Conservation (phyloP, 2,329 filamentous ascomycete genomes). For the Pezicula radicicola region DNA sequence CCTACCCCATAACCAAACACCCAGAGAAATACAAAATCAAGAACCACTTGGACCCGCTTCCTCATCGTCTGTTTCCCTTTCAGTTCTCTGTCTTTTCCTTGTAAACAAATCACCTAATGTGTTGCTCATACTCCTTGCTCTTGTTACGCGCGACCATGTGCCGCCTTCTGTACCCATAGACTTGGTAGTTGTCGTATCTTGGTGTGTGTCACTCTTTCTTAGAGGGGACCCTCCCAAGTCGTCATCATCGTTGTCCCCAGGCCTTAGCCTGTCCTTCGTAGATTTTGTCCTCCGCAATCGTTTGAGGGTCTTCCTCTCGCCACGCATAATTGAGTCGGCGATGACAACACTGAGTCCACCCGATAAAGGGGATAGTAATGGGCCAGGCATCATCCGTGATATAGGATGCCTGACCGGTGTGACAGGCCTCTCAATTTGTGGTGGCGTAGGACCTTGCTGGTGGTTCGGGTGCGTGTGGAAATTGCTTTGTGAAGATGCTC, state of each 20-base stretch:
- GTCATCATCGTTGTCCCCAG: slow-evolving; percentile 14
- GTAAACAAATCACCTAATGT: slow-evolving; percentile 24
- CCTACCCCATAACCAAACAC: slow-evolving; percentile 3
- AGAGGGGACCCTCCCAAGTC: slow-evolving; percentile 12
- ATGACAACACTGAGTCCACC: slow-evolving; percentile 60
- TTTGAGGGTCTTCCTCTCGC: slow-evolving; percentile 33
- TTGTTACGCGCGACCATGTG: slow-evolving; percentile 15
- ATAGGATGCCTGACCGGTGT: slow-evolving; percentile 44
- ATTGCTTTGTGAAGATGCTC: slow-evolving; percentile 22
- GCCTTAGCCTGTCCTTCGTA: slow-evolving; percentile 17
- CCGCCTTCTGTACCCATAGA: slow-evolving; percentile 13
- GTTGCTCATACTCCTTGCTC: slow-evolving; percentile 26
- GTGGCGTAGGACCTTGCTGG: slow-evolving; percentile 27
- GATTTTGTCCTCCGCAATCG: slow-evolving; percentile 26
- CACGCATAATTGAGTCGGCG: slow-evolving; percentile 60
- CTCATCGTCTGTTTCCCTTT: slow-evolving; percentile 16
- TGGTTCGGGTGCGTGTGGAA: slow-evolving; percentile 23
- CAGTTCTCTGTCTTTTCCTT: slow-evolving; percentile 14
- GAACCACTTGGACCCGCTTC: slow-evolving; percentile 24
- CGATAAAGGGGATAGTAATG: slow-evolving; percentile 57
- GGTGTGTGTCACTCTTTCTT: slow-evolving; percentile 8
- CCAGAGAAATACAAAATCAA: slow-evolving; percentile 12
- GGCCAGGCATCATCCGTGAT: slow-evolving; percentile 51
- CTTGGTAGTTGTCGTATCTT: slow-evolving; percentile 12
- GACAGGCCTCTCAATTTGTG: slow-evolving; percentile 35